phyloP scores from a whole-genome alignment of 2,329 filamentous ascomycete genomes.

The Paecilomyces dactylethromorphus region DNA sequence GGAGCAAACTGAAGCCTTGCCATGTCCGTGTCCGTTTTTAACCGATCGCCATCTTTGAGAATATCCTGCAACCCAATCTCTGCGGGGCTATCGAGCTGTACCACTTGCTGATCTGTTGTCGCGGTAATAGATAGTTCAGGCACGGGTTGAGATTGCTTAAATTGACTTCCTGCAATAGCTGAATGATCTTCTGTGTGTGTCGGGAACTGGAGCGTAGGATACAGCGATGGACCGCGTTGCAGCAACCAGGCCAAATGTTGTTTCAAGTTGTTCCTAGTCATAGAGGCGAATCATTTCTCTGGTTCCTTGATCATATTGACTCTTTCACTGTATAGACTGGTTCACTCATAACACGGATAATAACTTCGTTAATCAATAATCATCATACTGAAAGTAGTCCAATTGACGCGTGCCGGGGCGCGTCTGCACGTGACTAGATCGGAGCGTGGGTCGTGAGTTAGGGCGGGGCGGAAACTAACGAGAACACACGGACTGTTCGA shows the following conservation, averaged over 20 bases:
- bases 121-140: constrained; percentile 1
- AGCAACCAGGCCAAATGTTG: constrained; percentile 43
- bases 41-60: constrained; percentile 17
- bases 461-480: neutral
- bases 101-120: constrained; percentile 2
- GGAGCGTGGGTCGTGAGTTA: constrained; percentile 42
- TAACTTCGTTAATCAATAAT: neutral
- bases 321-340: neutral
- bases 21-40: constrained; percentile 29
- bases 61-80: constrained; percentile 11
- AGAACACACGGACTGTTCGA: neutral
- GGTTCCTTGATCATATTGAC: constrained; percentile 18
- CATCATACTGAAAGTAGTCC: neutral
- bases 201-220: constrained; percentile 22
- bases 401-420: constrained; percentile 1
- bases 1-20: constrained; percentile 38
- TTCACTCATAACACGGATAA: neutral
- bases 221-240: constrained; percentile 29
- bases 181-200: constrained; percentile 10
- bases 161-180: neutral
- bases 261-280: constrained; percentile 44
- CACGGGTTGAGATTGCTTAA: constrained; percentile 2
- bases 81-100: constrained; percentile 6
- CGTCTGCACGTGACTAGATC: constrained; percentile 8
- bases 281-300: constrained; percentile 29